Evolutionary conservation across 192 early-diverging fungal genomes (phyloP), one percentile per base, ranked within the genome.

Genomic region (Cetraspora pellucida): DNA sequence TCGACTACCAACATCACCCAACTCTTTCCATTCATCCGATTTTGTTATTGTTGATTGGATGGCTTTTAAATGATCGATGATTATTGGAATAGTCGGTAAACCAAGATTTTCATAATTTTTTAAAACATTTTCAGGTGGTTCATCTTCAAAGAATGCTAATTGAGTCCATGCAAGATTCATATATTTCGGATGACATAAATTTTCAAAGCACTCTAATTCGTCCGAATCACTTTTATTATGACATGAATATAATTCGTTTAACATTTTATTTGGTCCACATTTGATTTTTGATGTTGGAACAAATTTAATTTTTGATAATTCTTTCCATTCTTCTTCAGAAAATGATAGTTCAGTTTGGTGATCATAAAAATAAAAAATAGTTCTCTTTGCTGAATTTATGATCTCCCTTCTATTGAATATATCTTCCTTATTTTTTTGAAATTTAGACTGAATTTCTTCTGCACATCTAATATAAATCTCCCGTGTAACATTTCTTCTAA

Each of bases 131-230:
- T 19, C 13, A 14, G 25, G 13, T 61, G 59, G 59, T 28, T 61
- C 11, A 61, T 61, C 59, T 28, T 61, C 59, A 61, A 28, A 61
- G 27, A 61, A 28, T 61, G 59, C 14, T 16, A 23, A 61, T 61
- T 61, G 59, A 17, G 59, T 61, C 59, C 59, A 61, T 3, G 25
- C 25, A 30, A 61, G 25, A 61, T 61, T 61, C 14, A 14, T 28
- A 61, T 28, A 61, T 61, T 61, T 61, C 1, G 59, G 59, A 16
- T 17, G 25, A 30, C 59, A 28, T 16, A 61, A 28, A 17, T 23
- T 28, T 28, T 28, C 8, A 30, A 61, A 61, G 27, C 10, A 14
- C 16, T 61, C 13, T 28, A 61, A 28, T 61, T 61, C 59, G 27
- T 23, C 25, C 0, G 28, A 9, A 23, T 28, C 17, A 28, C 25